Evolutionary conservation across 2,329 filamentous ascomycete genomes (phyloP).

Genomic region (Lizonia empirigonia): DNA sequence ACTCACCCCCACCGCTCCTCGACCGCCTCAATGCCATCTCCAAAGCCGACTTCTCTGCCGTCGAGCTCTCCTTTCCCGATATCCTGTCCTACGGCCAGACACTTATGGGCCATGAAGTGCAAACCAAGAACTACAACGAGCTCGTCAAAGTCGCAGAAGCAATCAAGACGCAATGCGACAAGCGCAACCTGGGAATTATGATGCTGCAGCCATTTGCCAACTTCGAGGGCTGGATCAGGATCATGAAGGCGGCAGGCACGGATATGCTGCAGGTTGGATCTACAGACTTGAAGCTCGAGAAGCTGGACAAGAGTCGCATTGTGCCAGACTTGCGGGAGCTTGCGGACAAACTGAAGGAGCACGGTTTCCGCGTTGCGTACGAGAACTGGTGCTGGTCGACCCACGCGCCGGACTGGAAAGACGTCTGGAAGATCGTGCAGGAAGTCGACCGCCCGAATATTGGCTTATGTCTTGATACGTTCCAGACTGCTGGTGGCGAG

Average conservation of each 20-base stretch:
- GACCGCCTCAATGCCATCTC: constrained; percentile 67
- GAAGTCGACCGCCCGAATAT: constrained; percentile 68
- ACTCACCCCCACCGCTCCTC: constrained; percentile 57
- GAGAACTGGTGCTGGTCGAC: constrained; percentile 87
- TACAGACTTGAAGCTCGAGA: constrained; percentile 63
- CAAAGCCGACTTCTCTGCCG: constrained; percentile 68
- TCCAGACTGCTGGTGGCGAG: constrained; percentile 74
- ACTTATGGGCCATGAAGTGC: constrained; percentile 57
- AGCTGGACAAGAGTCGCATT: constrained; percentile 60
- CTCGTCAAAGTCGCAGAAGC: constrained; percentile 61
- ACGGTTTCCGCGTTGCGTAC: constrained; percentile 69
- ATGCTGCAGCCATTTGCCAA: constrained; percentile 78
- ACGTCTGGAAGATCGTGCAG: constrained; percentile 71
- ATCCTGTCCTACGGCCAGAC: constrained; percentile 66
- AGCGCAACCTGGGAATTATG: constrained; percentile 64
- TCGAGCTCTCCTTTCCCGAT: constrained; percentile 78
- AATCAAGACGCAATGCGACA: constrained; percentile 61
- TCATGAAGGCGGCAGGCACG: constrained; percentile 73
- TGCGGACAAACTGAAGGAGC: constrained; percentile 57
- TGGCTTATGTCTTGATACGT: constrained; percentile 78
- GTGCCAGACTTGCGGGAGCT: constrained; percentile 68
- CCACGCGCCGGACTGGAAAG: constrained; percentile 69
- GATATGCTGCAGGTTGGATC: constrained; percentile 71
- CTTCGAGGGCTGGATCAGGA: constrained; percentile 76
- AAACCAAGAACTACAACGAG: constrained; percentile 63